Evolutionary conservation across 768 basidiomycete genomes (phyloP), one percentile per base, ranked within the genome.

Genomic region (Cystobasidium ongulense): DNA sequence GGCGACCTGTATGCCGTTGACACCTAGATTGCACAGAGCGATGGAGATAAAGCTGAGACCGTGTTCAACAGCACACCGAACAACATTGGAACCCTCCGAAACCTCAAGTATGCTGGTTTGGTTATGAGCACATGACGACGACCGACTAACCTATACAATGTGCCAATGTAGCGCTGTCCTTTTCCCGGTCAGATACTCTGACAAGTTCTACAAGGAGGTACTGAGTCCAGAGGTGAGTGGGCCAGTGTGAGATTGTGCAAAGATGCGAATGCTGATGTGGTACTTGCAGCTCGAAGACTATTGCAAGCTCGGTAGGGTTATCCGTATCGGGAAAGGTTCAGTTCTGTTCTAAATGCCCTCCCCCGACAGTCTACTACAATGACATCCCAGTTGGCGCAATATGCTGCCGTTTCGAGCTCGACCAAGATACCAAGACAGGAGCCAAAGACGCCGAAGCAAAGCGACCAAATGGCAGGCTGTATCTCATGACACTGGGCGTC

Each of bases 401-500:
- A 78, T 92, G 90, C 81, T 91, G 90, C 82, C 86, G 90, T 73
- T 81, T 92, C 74, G 92, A 95, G 81, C 85, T 83, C 66, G 74
- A 66, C 64, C 43, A 11, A 11, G 11, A 13, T 35, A 27, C 21
- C 15, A 27, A 4, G 43, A 67, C 41, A 29, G 31, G 36, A 39
- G 7, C 39, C 82, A 53, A 83, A 84, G 59, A 35, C 29, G 21
- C 53, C 21, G 31, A 35, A 61, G 10, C 23, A 61, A 53, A 33
- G 39, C 52, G 59, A 35, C 25, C 63, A 18, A 29, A 35, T 0
- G 41, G 54, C 35, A 76, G 73, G 59, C 82, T 91, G 74, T 94
- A 94, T 82, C 85, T 93, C 79, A 91, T 92, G 88, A 94, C 92
- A 63, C 88, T 94, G 88, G 92, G 91, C 53, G 83, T 94, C 75